These are phyloP conservation scores for Aspergillus awamori DNA, from an alignment of 2,329 filamentous ascomycete species.

Conservation along the genomic window DNA sequence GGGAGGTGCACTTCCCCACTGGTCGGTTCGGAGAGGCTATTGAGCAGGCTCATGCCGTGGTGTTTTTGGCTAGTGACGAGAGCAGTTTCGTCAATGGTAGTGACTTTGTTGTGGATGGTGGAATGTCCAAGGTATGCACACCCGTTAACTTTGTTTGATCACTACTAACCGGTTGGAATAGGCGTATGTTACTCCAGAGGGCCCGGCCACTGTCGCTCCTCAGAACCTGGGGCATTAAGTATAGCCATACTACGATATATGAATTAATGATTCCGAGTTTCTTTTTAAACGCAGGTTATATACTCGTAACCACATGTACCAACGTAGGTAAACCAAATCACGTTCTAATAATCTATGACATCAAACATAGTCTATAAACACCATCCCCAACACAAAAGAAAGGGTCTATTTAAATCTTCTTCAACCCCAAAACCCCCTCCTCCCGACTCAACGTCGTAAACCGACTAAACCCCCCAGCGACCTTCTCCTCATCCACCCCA, in stretches of 20 bases:
- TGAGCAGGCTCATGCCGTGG: constrained; percentile 85
- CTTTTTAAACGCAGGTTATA: no score
- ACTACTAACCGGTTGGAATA: constrained; percentile 25
- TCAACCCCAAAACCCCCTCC: background rate
- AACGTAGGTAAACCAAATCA: no score
- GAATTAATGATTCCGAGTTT: no score
- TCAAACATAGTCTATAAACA: no score
- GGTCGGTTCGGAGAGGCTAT: constrained; percentile 89
- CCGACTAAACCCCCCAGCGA: constrained; percentile 33
- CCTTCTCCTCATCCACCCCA: constrained; percentile 1
- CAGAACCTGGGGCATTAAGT: constrained; percentile 48
- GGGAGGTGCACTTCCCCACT: constrained; percentile 86
- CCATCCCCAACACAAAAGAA: no score
- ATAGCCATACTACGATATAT: no score
- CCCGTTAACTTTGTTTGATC: background rate
- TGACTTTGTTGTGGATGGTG: constrained; percentile 94
- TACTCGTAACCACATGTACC: no score
- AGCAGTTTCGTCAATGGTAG: constrained; percentile 86
- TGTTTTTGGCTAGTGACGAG: constrained; percentile 87
- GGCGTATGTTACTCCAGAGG: constrained; percentile 74
- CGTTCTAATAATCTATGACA: no score
- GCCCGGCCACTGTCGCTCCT: constrained; percentile 57
- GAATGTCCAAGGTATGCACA: constrained; percentile 73
- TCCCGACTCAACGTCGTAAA: constrained; percentile 37
- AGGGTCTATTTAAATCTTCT: background rate